Evolutionary conservation across 202 grass and related monocot species (phyloP).

Genomic region (Panicum hallii): DNA sequence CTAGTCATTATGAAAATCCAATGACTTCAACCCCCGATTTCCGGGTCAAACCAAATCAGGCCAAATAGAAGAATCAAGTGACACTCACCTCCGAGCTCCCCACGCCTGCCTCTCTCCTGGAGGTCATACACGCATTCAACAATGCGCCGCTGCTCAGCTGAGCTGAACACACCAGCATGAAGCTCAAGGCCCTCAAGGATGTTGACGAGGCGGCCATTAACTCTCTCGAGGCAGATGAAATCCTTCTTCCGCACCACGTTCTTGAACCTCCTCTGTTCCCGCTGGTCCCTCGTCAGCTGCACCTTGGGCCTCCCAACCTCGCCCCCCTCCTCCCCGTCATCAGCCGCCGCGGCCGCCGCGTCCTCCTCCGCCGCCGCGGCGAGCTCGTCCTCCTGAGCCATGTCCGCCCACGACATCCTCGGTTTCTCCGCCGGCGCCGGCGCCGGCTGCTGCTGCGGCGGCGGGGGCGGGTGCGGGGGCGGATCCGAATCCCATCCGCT

Average conservation of each 20-base stretch:
- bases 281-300: slow-evolving; percentile 69
- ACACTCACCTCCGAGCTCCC: slow-evolving; percentile 77
- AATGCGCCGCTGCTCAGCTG: slow-evolving; percentile 73
- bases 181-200: slow-evolving; percentile 84
- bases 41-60: background rate
- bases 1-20: background rate
- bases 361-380: slow-evolving; percentile 59
- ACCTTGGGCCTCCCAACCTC: slow-evolving; percentile 49
- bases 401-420: slow-evolving; percentile 93
- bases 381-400: slow-evolving; percentile 91
- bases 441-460: background rate
- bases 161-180: slow-evolving; percentile 71
- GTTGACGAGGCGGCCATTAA: slow-evolving; percentile 61
- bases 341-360: background rate
- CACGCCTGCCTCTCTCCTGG: slow-evolving; percentile 62
- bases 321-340: slow-evolving; percentile 46
- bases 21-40: background rate
- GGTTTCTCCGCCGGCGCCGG: slow-evolving; percentile 50
- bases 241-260: slow-evolving; percentile 67
- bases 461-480: slow-evolving; percentile 1
- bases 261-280: slow-evolving; percentile 62
- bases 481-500: slow-evolving; percentile 61
- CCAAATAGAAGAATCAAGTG: background rate
- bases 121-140: slow-evolving; percentile 65
- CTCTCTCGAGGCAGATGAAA: slow-evolving; percentile 65